Base-by-base conservation (phyloP, 441 rosid genomes). In the Geranium incanum region DNA sequence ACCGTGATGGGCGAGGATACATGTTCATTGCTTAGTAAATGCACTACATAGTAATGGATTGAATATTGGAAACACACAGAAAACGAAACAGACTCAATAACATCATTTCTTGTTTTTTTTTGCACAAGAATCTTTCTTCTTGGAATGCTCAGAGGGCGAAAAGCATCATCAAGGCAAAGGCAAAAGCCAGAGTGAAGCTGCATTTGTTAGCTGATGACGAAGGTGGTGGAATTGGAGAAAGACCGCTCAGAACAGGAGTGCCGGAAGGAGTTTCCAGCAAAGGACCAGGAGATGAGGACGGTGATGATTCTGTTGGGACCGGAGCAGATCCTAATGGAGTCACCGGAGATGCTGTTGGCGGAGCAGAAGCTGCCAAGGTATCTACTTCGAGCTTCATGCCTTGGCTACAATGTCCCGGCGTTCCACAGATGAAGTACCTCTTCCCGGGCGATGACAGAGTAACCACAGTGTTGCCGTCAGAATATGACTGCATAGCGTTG, bases 371-470 rank as follows among this genome's bases (percentile, higher is more conserved):
- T 4, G 82, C 83, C 28, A 82, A 71, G 13, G 84, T 78, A 79
- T 87, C 80, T 50, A 88, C 77, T 69, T 88, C 87, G 0, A 91
- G 72, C 80, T 89, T 87, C 97, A 89, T 91, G 33, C 97, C 97
- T 65, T 50, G 76, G 64, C 18, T 19, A 72, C 97, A 91, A 38
- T 91, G 95, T 74, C 95, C 95, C 0, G 80, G 66, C 66, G 75
- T 77, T 52, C 88, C 88, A 66, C 97, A 91, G 70, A 86, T 84
- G 83, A 91, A 91, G 85, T 89, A 89, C 74, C 91, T 83, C 77
- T 89, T 88, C 19, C 92, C 93, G 2, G 92, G 83, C 36, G 93
- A 75, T 6, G 88, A 48, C 5, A 89, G 85, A 59, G 89, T 78
- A 69, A 91, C 76, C 72, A 67, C 70, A 7, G 95, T 84, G 81